Conservation (phyloP, 1,139 yeast genomes). For the Pichia sp. region DNA sequence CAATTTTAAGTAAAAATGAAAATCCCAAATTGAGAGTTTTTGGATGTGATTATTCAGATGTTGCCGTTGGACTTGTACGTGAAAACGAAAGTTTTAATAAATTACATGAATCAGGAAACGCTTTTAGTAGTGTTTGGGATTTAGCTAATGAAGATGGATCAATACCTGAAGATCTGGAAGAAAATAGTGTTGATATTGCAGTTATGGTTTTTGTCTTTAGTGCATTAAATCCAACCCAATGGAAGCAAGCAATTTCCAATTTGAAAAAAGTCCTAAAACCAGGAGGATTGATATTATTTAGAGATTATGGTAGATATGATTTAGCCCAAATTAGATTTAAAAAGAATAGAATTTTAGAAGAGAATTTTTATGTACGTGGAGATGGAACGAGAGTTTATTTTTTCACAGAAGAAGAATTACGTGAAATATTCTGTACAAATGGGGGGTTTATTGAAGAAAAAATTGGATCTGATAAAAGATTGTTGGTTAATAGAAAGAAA, state of each 20-base stretch:
- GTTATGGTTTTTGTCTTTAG: conserved; percentile 92
- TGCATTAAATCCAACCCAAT: conserved; percentile 88
- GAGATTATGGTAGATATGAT: conserved; percentile 96
- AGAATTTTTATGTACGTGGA: conserved; percentile 92
- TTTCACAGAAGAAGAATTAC: conserved; percentile 87
- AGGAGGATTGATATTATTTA: conserved; percentile 80
- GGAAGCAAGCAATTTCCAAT: conserved; percentile 75
- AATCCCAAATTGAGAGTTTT: conserved; percentile 68
- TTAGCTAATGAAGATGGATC: conserved; percentile 67
- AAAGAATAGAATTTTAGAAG: conserved; percentile 79
- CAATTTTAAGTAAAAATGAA: conserved; percentile 73
- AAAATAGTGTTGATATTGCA: conserved; percentile 79
- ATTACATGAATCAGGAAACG: conserved; percentile 28
- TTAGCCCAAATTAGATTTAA: conserved; percentile 93
- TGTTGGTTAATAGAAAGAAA: conserved; percentile 86
- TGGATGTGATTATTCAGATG: conserved; percentile 87
- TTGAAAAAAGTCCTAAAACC: conserved; percentile 74
- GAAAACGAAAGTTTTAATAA: conserved; percentile 53
- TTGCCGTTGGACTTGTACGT: conserved; percentile 83
- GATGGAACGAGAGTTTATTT: conserved; percentile 97
- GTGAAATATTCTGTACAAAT: conserved; percentile 60
- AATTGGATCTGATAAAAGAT: conserved; percentile 85
- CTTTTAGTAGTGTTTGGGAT: conserved; percentile 94
- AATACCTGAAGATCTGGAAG: conserved; percentile 80
- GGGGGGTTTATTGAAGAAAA: conserved; percentile 53